A percentile compares a stretch with the other conserved stretches of the same genome.
These are phyloP conservation scores for Solanum boliviense DNA, from an alignment of 257 asterid species.

Conservation along the genomic window DNA sequence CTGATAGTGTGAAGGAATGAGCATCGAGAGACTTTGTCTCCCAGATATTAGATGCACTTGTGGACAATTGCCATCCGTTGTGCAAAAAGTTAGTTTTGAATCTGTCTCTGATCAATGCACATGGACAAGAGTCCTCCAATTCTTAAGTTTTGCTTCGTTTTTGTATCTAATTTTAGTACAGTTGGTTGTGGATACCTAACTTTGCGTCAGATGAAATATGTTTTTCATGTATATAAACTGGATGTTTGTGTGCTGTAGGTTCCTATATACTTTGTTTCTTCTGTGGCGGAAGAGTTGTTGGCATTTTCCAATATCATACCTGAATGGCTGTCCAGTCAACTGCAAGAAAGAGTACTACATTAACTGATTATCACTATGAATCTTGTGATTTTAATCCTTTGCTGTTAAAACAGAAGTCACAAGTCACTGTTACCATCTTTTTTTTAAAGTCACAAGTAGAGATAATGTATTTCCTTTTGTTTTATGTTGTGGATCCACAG, in stretches of 20 bases:
- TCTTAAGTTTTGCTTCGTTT: background rate
- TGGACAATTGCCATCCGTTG: background rate
- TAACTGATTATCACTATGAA: background rate
- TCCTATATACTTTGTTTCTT: conserved; percentile 67
- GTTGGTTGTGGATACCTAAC: background rate
- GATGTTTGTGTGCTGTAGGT: conserved; percentile 34
- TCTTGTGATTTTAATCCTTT: conserved; percentile 2
- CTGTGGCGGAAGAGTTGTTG: conserved; percentile 78
- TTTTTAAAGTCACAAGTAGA: background rate
- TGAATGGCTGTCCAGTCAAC: conserved; percentile 68
- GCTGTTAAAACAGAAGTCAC: background rate
- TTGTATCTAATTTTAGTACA: background rate
- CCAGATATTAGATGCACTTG: background rate
- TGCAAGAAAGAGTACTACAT: conserved; percentile 53
- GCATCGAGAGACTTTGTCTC: background rate
- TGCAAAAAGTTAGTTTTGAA: background rate
- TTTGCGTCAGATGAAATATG: background rate
- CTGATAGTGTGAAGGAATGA: background rate
- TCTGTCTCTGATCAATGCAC: background rate
- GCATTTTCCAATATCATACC: conserved; percentile 67
- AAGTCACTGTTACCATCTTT: background rate
- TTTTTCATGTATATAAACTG: background rate
- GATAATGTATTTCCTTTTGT: background rate
- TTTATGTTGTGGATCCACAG: conserved; percentile 26
- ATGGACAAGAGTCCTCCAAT: background rate